A percentile compares a stretch with the other conserved stretches of the same genome.
These are phyloP conservation scores for Penicillium verhagenii DNA, from an alignment of 495 filamentous ascomycete species.

Conservation along the genomic window DNA sequence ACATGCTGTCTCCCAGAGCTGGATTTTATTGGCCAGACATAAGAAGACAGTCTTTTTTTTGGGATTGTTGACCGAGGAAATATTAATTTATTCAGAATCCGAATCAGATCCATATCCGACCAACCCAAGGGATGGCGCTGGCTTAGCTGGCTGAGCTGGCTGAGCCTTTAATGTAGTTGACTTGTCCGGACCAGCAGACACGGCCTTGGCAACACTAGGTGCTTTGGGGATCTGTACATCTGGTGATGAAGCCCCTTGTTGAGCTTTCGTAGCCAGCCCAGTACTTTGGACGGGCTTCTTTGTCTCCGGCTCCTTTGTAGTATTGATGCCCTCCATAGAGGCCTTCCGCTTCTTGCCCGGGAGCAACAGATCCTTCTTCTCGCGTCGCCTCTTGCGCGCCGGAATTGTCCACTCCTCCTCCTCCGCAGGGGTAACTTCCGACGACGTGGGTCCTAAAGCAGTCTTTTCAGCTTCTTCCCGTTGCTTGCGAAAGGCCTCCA, in stretches of 20 bases:
- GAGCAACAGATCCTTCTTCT: conserved; percentile 51
- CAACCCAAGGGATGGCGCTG: conserved; percentile 24
- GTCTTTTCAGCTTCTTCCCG: conserved; percentile 65
- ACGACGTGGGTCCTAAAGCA: conserved; percentile 36
- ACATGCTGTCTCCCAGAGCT: background rate
- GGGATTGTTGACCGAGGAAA: conserved; percentile 9
- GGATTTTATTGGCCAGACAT: background rate
- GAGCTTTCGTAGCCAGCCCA: background rate
- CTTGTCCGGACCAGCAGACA: background rate
- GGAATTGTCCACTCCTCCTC: conserved; percentile 56
- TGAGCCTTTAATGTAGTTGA: background rate
- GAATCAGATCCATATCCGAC: conserved; percentile 44
- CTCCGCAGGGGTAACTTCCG: conserved; percentile 34
- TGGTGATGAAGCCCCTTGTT: background rate
- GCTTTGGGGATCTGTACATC: background rate
- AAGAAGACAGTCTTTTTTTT: background rate
- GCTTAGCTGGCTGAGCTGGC: conserved; percentile 15
- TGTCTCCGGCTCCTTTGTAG: conserved; percentile 6
- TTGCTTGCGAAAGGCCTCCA: conserved; percentile 66
- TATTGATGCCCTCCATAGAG: conserved; percentile 24
- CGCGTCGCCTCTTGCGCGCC: conserved; percentile 59
- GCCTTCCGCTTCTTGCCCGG: conserved; percentile 60
- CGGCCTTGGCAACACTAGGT: background rate
- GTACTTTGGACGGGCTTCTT: background rate
- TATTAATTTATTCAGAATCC: conserved; percentile 32